Evolutionary conservation across 1,284 basidiomycete genomes (phyloP).

Genomic region (Flammula alnicola): DNA sequence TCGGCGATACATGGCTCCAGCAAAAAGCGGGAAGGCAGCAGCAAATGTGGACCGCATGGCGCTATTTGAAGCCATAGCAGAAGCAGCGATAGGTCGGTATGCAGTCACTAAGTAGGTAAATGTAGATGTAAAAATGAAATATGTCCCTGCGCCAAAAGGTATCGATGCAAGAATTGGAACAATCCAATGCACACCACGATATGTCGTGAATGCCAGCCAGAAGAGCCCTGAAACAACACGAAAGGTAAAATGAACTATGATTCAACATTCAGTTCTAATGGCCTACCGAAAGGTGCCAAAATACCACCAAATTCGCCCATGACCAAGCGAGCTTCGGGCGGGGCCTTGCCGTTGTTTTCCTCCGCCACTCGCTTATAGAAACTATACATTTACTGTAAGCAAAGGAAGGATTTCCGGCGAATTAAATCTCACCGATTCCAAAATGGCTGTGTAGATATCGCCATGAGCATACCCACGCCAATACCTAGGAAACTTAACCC

Average conservation of each 20-base stretch:
- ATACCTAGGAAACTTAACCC: slow-evolving; percentile 78
- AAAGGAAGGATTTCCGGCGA: not conserved
- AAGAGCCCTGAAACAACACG: slow-evolving; percentile 52
- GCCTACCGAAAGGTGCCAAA: slow-evolving; percentile 62
- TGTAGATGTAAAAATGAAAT: slow-evolving; percentile 67
- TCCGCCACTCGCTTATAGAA: slow-evolving; percentile 46
- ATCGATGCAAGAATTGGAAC: slow-evolving; percentile 67
- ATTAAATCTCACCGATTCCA: slow-evolving; percentile 59
- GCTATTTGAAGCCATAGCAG: slow-evolving; percentile 77
- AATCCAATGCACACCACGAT: slow-evolving; percentile 72
- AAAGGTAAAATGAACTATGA: not conserved
- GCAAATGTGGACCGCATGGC: slow-evolving; percentile 71
- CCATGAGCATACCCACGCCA: slow-evolving; percentile 68
- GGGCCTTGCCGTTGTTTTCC: slow-evolving; percentile 52
- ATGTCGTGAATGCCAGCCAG: slow-evolving; percentile 77
- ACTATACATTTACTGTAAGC: slow-evolving; percentile 40
- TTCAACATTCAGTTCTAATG: not conserved
- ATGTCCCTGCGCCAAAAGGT: slow-evolving; percentile 63
- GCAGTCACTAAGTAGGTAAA: slow-evolving; percentile 77
- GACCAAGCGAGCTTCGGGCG: slow-evolving; percentile 72
- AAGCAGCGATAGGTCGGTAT: slow-evolving; percentile 79
- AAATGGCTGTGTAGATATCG: slow-evolving; percentile 58
- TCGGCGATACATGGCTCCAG: slow-evolving; percentile 56
- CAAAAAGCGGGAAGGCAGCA: slow-evolving; percentile 75
- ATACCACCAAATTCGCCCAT: slow-evolving; percentile 74